Base-by-base conservation (phyloP, 2,329 filamentous ascomycete genomes). In the Orbilia ellipsospora region DNA sequence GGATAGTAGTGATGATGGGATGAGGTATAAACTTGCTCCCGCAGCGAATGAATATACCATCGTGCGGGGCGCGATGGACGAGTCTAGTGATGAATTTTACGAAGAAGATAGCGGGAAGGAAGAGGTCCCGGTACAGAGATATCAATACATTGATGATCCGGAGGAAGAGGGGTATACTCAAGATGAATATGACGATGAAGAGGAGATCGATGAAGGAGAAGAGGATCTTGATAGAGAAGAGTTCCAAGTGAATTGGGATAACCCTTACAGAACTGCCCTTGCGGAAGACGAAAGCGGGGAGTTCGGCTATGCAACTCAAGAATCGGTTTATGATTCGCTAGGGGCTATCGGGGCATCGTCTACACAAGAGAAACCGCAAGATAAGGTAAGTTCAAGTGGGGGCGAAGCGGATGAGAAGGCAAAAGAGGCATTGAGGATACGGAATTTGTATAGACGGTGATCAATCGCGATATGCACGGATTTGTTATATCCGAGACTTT, bases 401-500 rank as follows among this genome's bases (percentile, higher is more conserved):
- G 52, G 12, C 26, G 56, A 31, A 60, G 31, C 40, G 51, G 59
- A 70, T 23, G 44, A 48, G 56, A 54, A 12, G 26, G 48, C 40
- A 15, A 45, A 23, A n/a, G 65, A 69, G 65, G 55, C 26, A 15
- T 44, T 60, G 26, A 28, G 56, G 12, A 50, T 48, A 16, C 18
- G 44, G 23, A 40, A 61, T 55, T 44, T 56, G n/a, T 69, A 69
- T 56, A 45, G 65, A 26, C 56, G 50, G 48, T 69, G 23, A 23
- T 23, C 23, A 23, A 23, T 23, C 23, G 12, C 10, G 40, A n/a
- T 59, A 10, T 12, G 16, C 18, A 26, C 4, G 16, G 16, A 44
- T 26, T 16, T n/a, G 36, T 59, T 2, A 20, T 44, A 44, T 44
- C 31, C 31, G 31, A 36, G 31, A 36, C 31, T 36, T 36, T 23